Evolutionary conservation across 495 filamentous ascomycete genomes (phyloP).

Genomic region (Penicillium waksmanii): DNA sequence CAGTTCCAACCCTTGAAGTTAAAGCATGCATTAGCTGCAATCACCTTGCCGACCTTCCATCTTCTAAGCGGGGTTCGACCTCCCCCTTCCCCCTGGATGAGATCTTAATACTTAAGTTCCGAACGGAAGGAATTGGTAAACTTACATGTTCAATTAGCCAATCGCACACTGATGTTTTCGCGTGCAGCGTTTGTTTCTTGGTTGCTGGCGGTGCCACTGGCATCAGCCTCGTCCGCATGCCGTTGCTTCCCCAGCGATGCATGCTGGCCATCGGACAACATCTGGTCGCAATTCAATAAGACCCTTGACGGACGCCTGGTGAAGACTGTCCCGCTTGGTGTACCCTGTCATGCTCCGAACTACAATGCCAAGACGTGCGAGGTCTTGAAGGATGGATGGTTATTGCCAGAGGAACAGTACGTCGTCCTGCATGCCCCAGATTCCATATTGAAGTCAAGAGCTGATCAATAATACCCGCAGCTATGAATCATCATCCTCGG

Average conservation of each 20-base stretch:
- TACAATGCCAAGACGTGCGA: constrained; percentile 39
- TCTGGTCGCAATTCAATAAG: constrained; percentile 49
- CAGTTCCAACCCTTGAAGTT: too few species aligned
- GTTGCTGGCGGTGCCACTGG: background rate
- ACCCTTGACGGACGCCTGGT: constrained; percentile 49
- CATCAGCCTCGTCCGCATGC: constrained; percentile 16
- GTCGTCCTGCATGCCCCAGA: constrained; percentile 9
- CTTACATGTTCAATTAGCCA: too few species aligned
- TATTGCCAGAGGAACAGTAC: constrained; percentile 36
- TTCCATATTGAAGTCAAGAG: constrained; percentile 2
- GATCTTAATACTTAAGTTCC: too few species aligned
- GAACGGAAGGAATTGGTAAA: too few species aligned
- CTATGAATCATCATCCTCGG: constrained; percentile 40
- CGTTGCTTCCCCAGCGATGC: constrained; percentile 43
- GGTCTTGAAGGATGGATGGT: constrained; percentile 31
- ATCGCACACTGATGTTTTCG: too few species aligned
- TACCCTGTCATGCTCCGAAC: constrained; percentile 48
- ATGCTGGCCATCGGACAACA: constrained; percentile 47
- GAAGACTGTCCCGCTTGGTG: constrained; percentile 46
- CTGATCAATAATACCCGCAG: constrained; percentile 12
- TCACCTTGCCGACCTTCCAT: too few species aligned
- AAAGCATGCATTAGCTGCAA: too few species aligned
- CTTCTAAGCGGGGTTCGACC: too few species aligned
- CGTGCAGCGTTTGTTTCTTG: background rate
- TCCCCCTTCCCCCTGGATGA: too few species aligned